Conservation (phyloP, 2,329 filamentous ascomycete genomes). For the Passalora sequoiae region DNA sequence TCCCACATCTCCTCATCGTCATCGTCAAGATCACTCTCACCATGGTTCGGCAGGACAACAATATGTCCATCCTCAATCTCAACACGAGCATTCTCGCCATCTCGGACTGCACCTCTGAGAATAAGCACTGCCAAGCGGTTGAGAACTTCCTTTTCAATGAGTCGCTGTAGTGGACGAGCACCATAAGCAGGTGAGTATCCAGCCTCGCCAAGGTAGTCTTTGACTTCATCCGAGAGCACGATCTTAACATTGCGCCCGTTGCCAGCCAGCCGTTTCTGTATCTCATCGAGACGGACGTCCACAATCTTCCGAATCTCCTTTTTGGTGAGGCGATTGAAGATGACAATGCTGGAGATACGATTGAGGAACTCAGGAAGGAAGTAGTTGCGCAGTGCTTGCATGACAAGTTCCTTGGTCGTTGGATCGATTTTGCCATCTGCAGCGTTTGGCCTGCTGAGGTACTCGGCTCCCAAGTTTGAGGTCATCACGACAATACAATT, state of each 20-base stretch:
- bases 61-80: conserved; percentile 76
- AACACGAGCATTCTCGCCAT: conserved; percentile 78
- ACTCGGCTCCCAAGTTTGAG: conserved; percentile 92
- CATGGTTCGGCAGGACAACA: conserved; percentile 77
- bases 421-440: conserved; percentile 81
- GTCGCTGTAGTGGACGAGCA: conserved; percentile 76
- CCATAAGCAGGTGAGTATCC: conserved; percentile 96
- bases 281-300: conserved; percentile 78
- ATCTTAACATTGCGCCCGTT: conserved; percentile 86
- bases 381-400: conserved; percentile 85
- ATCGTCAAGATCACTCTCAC: conserved; percentile 52
- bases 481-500: conserved; percentile 99
- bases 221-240: conserved; percentile 74
- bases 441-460: conserved; percentile 71
- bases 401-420: conserved; percentile 81
- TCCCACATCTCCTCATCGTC: conserved; percentile 64
- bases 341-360: conserved; percentile 91
- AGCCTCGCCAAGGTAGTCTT: conserved; percentile 84
- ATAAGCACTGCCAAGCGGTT: conserved; percentile 91
- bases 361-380: conserved; percentile 99
- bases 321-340: conserved; percentile 94
- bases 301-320: conserved; percentile 92
- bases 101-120: conserved; percentile 73
- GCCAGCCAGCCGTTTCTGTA: conserved; percentile 80
- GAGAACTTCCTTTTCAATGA: conserved; percentile 96